A percentile compares a stretch with the other conserved stretches of the same genome.
Evolutionary conservation across 2,329 filamentous ascomycete genomes (phyloP).

Genomic region (Scedosporium boydii): DNA sequence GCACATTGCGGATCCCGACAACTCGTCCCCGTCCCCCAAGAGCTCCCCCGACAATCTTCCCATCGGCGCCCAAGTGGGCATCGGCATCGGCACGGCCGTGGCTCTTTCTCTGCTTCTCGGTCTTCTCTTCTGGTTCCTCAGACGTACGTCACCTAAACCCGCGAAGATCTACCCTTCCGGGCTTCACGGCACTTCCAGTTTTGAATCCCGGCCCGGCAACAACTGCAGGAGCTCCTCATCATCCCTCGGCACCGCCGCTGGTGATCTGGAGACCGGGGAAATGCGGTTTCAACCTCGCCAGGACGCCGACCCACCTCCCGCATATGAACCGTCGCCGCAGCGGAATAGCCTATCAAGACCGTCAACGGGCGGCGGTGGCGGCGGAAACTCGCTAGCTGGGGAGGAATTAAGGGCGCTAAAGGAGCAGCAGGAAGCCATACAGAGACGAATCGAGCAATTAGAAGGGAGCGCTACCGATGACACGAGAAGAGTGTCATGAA

Average conservation of each 20-base stretch:
- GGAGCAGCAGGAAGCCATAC: constrained; percentile 24
- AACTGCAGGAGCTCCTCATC: neutral
- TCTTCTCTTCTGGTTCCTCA: constrained; percentile 8
- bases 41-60: constrained; percentile 4
- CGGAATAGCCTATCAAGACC: constrained; percentile 10
- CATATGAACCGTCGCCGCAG: constrained; percentile 18
- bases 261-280: neutral
- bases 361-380: constrained; percentile 13
- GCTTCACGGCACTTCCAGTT: neutral
- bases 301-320: constrained; percentile 23
- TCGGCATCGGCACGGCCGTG: constrained; percentile 9
- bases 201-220: neutral
- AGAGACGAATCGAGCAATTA: constrained; percentile 24
- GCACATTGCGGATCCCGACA: neutral
- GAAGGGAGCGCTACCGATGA: constrained; percentile 11
- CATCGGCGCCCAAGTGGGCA: constrained; percentile 10
- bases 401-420: constrained; percentile 22
- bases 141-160: neutral
- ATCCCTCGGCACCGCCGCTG: neutral
- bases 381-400: constrained; percentile 14
- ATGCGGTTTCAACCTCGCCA: neutral
- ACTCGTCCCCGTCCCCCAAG: neutral
- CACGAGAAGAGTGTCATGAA: neutral
- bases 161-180: neutral
- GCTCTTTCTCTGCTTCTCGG: constrained; percentile 6